These are phyloP conservation scores for Diaporthe australafricana DNA, from an alignment of 2,329 filamentous ascomycete genomes.

Conservation along the genomic window DNA sequence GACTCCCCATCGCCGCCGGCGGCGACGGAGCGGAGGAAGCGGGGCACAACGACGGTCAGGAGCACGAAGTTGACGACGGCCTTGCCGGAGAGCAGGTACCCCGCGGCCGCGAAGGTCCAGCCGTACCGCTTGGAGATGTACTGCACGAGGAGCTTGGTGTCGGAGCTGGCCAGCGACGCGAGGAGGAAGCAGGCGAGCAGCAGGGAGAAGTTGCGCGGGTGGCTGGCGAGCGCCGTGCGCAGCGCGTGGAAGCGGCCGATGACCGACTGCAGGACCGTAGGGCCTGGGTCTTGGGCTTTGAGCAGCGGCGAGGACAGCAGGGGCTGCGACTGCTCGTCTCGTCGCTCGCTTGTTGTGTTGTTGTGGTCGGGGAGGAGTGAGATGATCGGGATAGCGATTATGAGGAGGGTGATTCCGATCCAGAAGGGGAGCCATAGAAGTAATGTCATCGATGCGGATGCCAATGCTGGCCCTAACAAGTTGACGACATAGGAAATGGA, in stretches of 20 bases:
- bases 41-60: conserved; percentile 55
- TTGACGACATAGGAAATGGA: conserved; percentile 60
- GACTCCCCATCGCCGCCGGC: conserved; percentile 36
- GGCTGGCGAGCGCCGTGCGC: conserved; percentile 48
- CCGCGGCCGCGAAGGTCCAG: conserved; percentile 59
- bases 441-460: conserved; percentile 58
- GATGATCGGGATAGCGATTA: conserved; percentile 49
- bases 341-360: conserved; percentile 21
- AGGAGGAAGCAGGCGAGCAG: conserved; percentile 59
- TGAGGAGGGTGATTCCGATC: conserved; percentile 51
- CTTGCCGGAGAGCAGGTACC: conserved; percentile 61
- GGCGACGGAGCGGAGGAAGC: conserved; percentile 44
- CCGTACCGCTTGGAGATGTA: conserved; percentile 62
- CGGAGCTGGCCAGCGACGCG: conserved; percentile 61
- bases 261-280: conserved; percentile 41
- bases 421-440: conserved; percentile 58
- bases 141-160: conserved; percentile 62
- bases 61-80: conserved; percentile 60
- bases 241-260: conserved; percentile 46
- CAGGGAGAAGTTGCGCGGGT: conserved; percentile 55
- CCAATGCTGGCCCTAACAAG: conserved; percentile 58
- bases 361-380: conserved; percentile 43
- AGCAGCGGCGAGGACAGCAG: conserved; percentile 53
- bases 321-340: conserved; percentile 50
- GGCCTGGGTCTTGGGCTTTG: conserved; percentile 48